Conservation (phyloP, 2,329 filamentous ascomycete genomes). For the Fusarium caatingaense region DNA sequence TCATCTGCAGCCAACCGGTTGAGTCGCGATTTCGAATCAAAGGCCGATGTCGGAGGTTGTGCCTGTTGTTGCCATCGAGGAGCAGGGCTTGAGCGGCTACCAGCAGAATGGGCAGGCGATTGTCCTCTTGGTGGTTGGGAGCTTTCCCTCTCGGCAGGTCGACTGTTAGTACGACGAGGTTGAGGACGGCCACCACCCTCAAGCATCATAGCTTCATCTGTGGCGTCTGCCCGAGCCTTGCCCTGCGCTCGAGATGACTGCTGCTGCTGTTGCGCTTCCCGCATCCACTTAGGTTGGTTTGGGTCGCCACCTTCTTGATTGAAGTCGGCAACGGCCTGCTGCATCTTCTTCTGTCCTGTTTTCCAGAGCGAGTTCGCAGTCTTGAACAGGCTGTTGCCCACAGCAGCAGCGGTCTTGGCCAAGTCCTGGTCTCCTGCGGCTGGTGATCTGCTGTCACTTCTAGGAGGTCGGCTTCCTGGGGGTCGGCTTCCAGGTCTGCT, state of each 20-base stretch:
- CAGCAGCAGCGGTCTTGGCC: conserved; percentile 81
- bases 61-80: conserved; percentile 70
- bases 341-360: conserved; percentile 89
- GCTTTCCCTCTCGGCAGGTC: conserved; percentile 46
- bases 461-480: conserved; percentile 45
- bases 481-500: conserved; percentile 36
- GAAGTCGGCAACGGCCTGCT: conserved; percentile 91
- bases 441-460: conserved; percentile 66
- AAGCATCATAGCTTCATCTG: conserved; percentile 83
- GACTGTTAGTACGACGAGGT: conserved; percentile 43
- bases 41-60: conserved; percentile 51
- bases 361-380: conserved; percentile 97
- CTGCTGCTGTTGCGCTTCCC: conserved; percentile 69
- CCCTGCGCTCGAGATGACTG: conserved; percentile 54
- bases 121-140: conserved; percentile 59
- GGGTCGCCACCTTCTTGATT: conserved; percentile 76
- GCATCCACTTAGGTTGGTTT: conserved; percentile 95
- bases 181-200: conserved; percentile 71
- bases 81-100: conserved; percentile 58
- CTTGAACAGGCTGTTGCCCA: conserved; percentile 88
- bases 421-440: conserved; percentile 75
- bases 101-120: conserved; percentile 60
- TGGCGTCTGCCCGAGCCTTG: conserved; percentile 57
- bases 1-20: conserved; percentile 81
- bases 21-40: conserved; percentile 64